A percentile compares a stretch with the other conserved stretches of the same genome.
phyloP scores from a whole-genome alignment of 1,139 yeast species.

The Debaryomyces udenii region DNA sequence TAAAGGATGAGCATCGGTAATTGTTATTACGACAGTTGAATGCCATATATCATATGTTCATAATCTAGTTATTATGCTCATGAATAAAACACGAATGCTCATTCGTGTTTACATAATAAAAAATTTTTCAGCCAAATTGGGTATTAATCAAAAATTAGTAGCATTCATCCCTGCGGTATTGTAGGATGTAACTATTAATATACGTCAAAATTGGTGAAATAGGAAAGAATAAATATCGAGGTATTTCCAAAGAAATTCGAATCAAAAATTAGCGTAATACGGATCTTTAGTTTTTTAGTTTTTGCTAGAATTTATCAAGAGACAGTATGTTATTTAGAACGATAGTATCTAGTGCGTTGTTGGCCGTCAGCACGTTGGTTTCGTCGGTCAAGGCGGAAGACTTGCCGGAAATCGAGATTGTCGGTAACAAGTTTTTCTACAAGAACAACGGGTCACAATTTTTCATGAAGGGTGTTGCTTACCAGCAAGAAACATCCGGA shows the following conservation, averaged over 20 bases:
- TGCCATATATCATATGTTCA: slow-evolving; percentile 1
- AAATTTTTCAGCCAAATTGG: slow-evolving; percentile 11
- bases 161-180: slow-evolving; percentile 1
- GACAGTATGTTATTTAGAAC: slow-evolving; percentile 43
- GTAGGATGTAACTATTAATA: slow-evolving; percentile 6
- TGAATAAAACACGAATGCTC: slow-evolving; percentile 8
- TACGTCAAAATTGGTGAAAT: not conserved
- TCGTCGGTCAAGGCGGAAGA: slow-evolving; percentile 20
- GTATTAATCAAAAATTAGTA: slow-evolving; percentile 6
- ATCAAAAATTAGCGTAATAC: too few relatives aligned
- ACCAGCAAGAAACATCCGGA: slow-evolving; percentile 45
- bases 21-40: too few relatives aligned
- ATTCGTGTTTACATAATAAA: slow-evolving; percentile 12
- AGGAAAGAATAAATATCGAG: slow-evolving; percentile 5
- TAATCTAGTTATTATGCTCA: slow-evolving; percentile 4
- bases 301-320: not conserved
- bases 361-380: slow-evolving; percentile 23
- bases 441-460: slow-evolving; percentile 50
- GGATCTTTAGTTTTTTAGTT: too few relatives aligned
- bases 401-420: slow-evolving; percentile 43
- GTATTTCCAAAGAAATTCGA: not conserved
- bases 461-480: slow-evolving; percentile 49
- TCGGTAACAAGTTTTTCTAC: slow-evolving; percentile 50
- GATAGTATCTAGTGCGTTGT: slow-evolving; percentile 33
- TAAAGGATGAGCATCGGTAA: not conserved